phyloP scores from a whole-genome alignment of 257 asterid species.

The Petunia secreta region DNA sequence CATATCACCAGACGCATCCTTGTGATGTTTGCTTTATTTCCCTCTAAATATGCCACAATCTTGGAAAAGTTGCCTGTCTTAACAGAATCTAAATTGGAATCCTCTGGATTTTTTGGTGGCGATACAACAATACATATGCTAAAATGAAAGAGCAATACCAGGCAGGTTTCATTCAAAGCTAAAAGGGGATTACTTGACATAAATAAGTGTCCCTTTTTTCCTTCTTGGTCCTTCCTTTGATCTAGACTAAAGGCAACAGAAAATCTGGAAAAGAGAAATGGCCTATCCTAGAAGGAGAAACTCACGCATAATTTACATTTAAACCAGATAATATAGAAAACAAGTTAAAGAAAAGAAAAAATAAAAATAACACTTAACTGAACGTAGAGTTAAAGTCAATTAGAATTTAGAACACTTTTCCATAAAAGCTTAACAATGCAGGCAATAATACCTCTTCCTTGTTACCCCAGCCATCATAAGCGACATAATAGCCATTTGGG shows the following conservation, averaged over 20 bases:
- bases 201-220: background rate
- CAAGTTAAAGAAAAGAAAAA: background rate
- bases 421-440: constrained; percentile 4
- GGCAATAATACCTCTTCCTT: constrained; percentile 77
- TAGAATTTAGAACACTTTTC: background rate
- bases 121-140: background rate
- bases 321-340: background rate
- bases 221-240: background rate
- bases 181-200: background rate
- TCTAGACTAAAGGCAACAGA: constrained; percentile 12
- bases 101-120: background rate
- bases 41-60: background rate
- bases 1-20: background rate
- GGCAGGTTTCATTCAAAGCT: background rate
- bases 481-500: constrained; percentile 76
- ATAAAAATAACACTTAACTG: background rate
- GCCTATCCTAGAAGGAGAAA: constrained; percentile 6
- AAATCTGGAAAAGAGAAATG: constrained; percentile 9
- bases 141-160: background rate
- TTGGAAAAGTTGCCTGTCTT: background rate
- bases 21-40: background rate
- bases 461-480: constrained; percentile 92
- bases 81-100: background rate
- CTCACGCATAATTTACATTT: background rate
- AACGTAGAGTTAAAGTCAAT: background rate